phyloP scores from a whole-genome alignment of 140 eudicot genomes.

The Bidens hawaiensis region DNA sequence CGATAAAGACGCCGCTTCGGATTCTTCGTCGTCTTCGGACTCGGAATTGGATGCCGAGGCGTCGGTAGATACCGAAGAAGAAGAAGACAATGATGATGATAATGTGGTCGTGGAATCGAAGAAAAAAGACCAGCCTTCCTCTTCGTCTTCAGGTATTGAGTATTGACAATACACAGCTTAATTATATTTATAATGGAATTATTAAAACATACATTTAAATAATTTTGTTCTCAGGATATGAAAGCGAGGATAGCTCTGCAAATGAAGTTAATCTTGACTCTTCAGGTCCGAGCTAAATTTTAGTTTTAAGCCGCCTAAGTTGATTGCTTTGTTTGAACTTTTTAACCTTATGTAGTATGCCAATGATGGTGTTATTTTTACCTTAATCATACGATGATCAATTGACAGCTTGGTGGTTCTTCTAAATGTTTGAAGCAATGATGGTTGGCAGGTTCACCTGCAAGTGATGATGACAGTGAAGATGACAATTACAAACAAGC shows the following conservation, averaged over 20 bases:
- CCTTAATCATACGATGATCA: neutral
- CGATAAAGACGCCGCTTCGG: conserved; percentile 67
- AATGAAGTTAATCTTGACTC: conserved; percentile 81
- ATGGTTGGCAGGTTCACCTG: conserved; percentile 50
- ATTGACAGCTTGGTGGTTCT: neutral
- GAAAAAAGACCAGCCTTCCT: conserved; percentile 28
- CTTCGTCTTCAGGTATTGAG: conserved; percentile 62
- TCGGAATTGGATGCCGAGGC: conserved; percentile 62
- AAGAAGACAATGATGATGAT: conserved; percentile 29
- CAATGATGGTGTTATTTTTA: neutral
- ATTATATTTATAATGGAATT: neutral
- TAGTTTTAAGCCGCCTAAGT: neutral
- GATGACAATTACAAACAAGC: conserved; percentile 17
- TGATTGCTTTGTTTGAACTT: neutral
- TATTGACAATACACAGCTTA: conserved; percentile 6
- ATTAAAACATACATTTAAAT: neutral
- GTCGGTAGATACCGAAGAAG: conserved; percentile 37
- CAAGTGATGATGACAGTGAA: conserved; percentile 50
- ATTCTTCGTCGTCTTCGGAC: conserved; percentile 71
- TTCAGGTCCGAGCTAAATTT: conserved; percentile 46
- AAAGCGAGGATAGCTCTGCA: conserved; percentile 86
- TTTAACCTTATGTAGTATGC: neutral
- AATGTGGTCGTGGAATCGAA: conserved; percentile 31
- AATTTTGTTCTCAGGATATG: conserved; percentile 60
- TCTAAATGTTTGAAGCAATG: conserved; percentile 1